Percentiles rank a stretch among this genome's conserved stretches.
These are phyloP conservation scores for Dissophora ornata DNA, from an alignment of 192 early-diverging fungal species.

Conservation along the genomic window DNA sequence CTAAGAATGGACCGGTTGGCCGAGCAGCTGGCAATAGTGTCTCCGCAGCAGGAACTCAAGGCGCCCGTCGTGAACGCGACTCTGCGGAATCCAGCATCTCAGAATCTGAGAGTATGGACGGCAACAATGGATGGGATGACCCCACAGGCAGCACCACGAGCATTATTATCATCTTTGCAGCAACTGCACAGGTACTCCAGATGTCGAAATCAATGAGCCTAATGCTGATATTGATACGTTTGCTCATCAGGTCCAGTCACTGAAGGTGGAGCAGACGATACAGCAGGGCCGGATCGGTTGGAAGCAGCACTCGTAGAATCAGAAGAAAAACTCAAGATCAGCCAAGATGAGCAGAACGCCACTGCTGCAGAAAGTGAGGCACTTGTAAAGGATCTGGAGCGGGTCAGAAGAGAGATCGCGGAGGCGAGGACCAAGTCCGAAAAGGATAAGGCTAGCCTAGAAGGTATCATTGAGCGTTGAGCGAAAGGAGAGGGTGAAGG, in stretches of 20 bases:
- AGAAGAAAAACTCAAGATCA: constrained; percentile 54
- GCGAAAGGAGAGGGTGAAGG: constrained; percentile 46
- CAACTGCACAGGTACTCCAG: constrained; percentile 45
- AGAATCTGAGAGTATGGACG: background rate
- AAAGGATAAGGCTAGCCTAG: constrained; percentile 52
- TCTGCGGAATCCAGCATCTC: constrained; percentile 24
- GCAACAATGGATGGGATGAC: constrained; percentile 10
- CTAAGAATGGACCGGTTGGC: constrained; percentile 14
- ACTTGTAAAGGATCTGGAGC: too few species aligned
- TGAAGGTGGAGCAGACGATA: constrained; percentile 50
- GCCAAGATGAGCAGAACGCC: constrained; percentile 49
- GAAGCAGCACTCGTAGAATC: constrained; percentile 59
- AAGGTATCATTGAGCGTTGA: constrained; percentile 55
- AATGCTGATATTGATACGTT: constrained; percentile 39
- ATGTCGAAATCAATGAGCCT: constrained; percentile 42
- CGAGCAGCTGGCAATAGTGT: background rate
- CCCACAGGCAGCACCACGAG: constrained; percentile 5
- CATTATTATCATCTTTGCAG: constrained; percentile 25
- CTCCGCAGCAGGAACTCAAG: background rate
- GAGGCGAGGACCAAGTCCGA: constrained; percentile 52
- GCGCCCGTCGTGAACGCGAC: constrained; percentile 29
- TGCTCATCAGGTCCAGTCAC: constrained; percentile 48
- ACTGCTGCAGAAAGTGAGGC: constrained; percentile 54
- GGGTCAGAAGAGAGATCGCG: too few species aligned
- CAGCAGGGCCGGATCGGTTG: constrained; percentile 52